These are phyloP conservation scores for Pseudocercospora pini-densiflorae DNA, from an alignment of 2,329 filamentous ascomycete genomes.

Conservation along the genomic window DNA sequence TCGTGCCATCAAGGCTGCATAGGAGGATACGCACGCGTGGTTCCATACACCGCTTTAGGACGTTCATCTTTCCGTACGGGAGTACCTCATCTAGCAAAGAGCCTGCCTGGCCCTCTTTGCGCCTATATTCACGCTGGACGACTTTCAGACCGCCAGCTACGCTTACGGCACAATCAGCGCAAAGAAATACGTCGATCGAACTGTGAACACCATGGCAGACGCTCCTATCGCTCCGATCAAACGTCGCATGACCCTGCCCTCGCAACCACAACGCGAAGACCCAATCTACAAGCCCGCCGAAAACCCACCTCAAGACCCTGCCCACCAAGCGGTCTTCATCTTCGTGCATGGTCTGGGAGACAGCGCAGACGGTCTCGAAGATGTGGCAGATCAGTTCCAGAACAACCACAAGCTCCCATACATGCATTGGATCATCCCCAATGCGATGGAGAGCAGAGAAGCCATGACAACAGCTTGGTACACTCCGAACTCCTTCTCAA, in stretches of 20 bases:
- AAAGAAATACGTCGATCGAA: constrained; percentile 1
- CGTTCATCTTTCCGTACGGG: neutral
- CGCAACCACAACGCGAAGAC: constrained; percentile 32
- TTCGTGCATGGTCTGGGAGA: constrained; percentile 53
- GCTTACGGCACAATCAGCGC: neutral
- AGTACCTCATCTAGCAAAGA: neutral
- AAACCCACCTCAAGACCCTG: constrained; percentile 40
- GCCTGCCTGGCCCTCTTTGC: neutral
- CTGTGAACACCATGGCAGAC: constrained; percentile 17
- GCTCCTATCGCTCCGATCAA: constrained; percentile 20
- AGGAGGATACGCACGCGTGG: neutral
- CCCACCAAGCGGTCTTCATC: constrained; percentile 50
- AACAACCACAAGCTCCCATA: constrained; percentile 53
- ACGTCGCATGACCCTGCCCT: constrained; percentile 39
- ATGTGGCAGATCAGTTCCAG: constrained; percentile 50
- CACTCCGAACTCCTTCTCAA: constrained; percentile 45
- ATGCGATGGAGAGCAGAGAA: constrained; percentile 53
- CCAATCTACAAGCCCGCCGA: constrained; percentile 46
- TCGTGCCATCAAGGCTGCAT: neutral
- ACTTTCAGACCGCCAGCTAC: neutral
- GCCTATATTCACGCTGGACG: neutral
- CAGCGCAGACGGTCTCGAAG: constrained; percentile 49
- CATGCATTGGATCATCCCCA: constrained; percentile 57
- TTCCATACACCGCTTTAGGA: neutral
- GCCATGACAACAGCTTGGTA: constrained; percentile 53